These are phyloP conservation scores for Pyronema omphalodes DNA, from an alignment of 495 filamentous ascomycete genomes.

Conservation along the genomic window DNA sequence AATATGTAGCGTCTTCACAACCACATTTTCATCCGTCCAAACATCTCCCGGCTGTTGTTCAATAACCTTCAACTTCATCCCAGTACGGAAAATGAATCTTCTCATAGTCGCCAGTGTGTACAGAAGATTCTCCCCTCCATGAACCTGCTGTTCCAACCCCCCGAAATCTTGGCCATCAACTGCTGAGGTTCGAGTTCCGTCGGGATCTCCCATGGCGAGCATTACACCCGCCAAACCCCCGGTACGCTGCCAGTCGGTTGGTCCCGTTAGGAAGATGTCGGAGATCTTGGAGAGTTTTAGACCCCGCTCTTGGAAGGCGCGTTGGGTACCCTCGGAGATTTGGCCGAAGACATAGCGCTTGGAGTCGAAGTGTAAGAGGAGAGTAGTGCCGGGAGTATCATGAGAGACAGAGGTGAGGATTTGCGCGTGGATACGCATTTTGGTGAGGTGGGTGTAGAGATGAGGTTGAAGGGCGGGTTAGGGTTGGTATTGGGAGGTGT, in stretches of 20 bases:
- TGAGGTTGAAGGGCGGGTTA: no score
- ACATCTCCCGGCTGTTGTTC: slow-evolving; percentile 34
- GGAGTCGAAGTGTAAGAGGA: slow-evolving; percentile 59
- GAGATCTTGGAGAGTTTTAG: slow-evolving; percentile 38
- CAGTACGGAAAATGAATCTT: slow-evolving; percentile 71
- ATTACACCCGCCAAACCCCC: slow-evolving; percentile 75
- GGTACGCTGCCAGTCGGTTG: slow-evolving; percentile 48
- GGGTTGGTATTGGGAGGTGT: no score
- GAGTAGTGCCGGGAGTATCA: slow-evolving; percentile 64
- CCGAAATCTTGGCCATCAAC: slow-evolving; percentile 22
- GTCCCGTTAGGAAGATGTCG: slow-evolving; percentile 66
- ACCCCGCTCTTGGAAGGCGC: slow-evolving; percentile 47
- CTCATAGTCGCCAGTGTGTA: slow-evolving; percentile 64
- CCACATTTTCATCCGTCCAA: slow-evolving; percentile 20
- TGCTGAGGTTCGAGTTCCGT: slow-evolving; percentile 11
- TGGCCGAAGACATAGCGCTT: slow-evolving; percentile 76
- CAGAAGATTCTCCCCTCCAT: slow-evolving; percentile 57
- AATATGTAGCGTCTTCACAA: slow-evolving; percentile 17
- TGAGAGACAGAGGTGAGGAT: slow-evolving; percentile 65
- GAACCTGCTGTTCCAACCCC: slow-evolving; percentile 37
- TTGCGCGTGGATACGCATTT: slow-evolving; percentile 54
- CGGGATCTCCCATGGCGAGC: slow-evolving; percentile 53
- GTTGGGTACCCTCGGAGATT: slow-evolving; percentile 65
- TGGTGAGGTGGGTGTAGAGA: no score
- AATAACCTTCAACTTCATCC: slow-evolving; percentile 45